phyloP scores from a whole-genome alignment of 2,329 filamentous ascomycete species.

The Arthrobotrys sphaeroides region DNA sequence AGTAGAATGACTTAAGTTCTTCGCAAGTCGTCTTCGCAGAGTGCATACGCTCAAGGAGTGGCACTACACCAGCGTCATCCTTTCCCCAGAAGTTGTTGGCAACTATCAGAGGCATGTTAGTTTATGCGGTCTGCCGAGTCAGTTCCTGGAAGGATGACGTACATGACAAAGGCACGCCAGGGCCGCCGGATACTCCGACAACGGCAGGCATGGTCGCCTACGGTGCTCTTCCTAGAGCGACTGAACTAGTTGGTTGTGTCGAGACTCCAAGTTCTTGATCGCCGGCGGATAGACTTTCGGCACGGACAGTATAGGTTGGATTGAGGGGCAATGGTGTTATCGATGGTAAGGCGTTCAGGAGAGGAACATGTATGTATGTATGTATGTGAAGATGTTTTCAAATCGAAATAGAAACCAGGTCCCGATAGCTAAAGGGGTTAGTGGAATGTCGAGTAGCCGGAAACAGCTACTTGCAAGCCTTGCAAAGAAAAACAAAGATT shows the following conservation, averaged over 20 bases:
- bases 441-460: conserved; percentile 33
- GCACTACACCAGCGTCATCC: conserved; percentile 93
- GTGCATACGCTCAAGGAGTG: conserved; percentile 92
- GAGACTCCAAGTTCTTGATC: neutral
- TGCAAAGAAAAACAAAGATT: conserved; percentile 4
- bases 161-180: conserved; percentile 76
- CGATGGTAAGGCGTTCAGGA: neutral
- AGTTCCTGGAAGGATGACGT: conserved; percentile 61
- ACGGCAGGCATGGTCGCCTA: conserved; percentile 47
- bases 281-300: neutral
- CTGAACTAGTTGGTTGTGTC: neutral
- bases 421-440: conserved; percentile 11
- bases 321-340: conserved; percentile 23
- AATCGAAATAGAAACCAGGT: neutral
- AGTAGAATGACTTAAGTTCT: conserved; percentile 91
- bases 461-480: conserved; percentile 16
- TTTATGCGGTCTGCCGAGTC: conserved; percentile 1
- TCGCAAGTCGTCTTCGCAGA: conserved; percentile 93
- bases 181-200: conserved; percentile 65
- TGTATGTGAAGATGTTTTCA: conserved; percentile 5
- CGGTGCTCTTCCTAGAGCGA: conserved; percentile 27
- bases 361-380: conserved; percentile 15
- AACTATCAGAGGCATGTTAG: conserved; percentile 68
- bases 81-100: conserved; percentile 99
- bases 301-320: neutral